Evolutionary conservation across 2,329 filamentous ascomycete genomes (phyloP).

Genomic region (Lojkania enalia): DNA sequence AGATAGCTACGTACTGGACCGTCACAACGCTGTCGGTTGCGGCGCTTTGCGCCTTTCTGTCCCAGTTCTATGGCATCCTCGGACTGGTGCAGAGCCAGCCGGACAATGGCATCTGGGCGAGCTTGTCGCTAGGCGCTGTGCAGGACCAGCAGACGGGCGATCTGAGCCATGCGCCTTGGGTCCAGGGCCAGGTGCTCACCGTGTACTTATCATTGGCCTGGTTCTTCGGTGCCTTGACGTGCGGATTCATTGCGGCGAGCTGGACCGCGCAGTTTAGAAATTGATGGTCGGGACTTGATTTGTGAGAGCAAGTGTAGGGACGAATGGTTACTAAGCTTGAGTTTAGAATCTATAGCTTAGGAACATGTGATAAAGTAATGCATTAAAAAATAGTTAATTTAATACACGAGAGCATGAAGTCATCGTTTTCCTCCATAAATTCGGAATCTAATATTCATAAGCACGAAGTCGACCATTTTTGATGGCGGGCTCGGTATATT

Average conservation of each 20-base stretch:
- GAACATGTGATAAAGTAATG: no score
- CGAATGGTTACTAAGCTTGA: no score
- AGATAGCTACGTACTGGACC: neutral
- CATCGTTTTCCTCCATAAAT: no score
- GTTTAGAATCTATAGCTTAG: no score
- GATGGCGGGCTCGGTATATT: no score
- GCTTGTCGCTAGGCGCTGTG: neutral
- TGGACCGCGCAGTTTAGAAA: no score
- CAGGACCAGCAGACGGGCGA: constrained; percentile 1
- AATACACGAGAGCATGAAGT: no score
- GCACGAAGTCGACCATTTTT: no score
- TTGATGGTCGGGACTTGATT: no score
- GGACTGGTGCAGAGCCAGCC: constrained; percentile 2
- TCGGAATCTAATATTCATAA: no score
- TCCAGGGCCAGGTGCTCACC: neutral
- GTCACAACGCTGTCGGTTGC: neutral
- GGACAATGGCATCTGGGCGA: neutral
- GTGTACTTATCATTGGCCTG: neutral
- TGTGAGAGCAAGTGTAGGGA: no score
- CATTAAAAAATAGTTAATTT: no score
- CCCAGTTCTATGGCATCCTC: constrained; percentile 2
- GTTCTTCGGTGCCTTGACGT: constrained; percentile 1
- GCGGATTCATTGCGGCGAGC: neutral
- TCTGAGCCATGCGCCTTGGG: neutral
- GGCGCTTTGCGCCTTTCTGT: neutral